Base-by-base conservation (phyloP, 306 rosid species). In the Sicyos edulis region DNA sequence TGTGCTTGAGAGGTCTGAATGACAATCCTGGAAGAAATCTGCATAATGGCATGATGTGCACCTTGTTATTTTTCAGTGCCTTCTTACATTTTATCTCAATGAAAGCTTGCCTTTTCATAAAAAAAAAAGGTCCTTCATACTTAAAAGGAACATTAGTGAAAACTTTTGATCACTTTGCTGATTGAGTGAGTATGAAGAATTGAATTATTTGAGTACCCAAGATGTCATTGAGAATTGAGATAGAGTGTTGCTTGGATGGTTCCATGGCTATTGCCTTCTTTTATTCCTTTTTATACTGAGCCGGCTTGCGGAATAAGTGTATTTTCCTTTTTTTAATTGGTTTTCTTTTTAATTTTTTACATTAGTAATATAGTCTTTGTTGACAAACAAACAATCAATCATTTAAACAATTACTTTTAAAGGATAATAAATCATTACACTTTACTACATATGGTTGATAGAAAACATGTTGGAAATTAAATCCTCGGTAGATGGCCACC, bases 1-100 rank as follows among this genome's bases (percentile, higher is more conserved):
- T 63, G 3, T n/a, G 69, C 9, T 37, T 63, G 69, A n/a, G 51
- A 63, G 69, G 14, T 63, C 11, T 12, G 22, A 62, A 63, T 7
- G 69, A 15, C 50, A 34, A 16, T 62, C 24, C 50, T n/a, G 69
- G 24, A 11, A 37, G 50, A 37, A 62, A 63, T n/a, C 26, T 34
- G 69, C 69, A 63, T 37, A 37, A 37, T 63, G 69, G 7, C 69
- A 63, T 63, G 50, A 63, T n/a, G 26, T 37, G 15, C 49, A 4
- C 42, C 69, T 63, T 63, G 8, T 63, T 63, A 63, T 9, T 63
- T 63, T 37, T 63, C 15, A 12, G 16, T 49, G 52, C 4, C 14
- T 49, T 45, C 50, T 45, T 45, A 11, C 16, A 49, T 49, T 49
- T 49, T 49, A 12, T 49, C 52, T 49, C 16, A 49, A 49, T 49